A percentile compares a stretch with the other conserved stretches of the same genome.
Evolutionary conservation across 163 green algal genomes (phyloP).

Genomic region (Scenedesmus sp.): DNA sequence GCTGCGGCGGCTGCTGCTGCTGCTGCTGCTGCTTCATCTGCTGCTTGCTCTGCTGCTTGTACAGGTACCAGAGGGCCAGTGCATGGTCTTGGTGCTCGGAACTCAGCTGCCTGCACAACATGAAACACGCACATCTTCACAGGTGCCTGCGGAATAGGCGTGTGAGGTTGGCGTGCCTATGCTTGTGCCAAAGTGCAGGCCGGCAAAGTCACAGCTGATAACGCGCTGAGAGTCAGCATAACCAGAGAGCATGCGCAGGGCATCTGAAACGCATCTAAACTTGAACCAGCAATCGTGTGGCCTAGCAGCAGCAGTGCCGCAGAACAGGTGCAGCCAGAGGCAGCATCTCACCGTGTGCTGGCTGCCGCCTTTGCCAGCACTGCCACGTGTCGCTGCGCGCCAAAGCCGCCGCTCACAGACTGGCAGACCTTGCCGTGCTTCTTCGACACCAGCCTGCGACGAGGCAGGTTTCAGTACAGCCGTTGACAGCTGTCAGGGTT

Average conservation of each 20-base stretch:
- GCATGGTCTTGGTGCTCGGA: conserved; percentile 31
- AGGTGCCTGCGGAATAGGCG: too few species aligned
- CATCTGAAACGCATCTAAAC: too few species aligned
- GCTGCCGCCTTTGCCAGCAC: conserved; percentile 24
- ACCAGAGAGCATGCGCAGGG: too few species aligned
- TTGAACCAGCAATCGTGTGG: too few species aligned
- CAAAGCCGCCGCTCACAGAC: conserved; percentile 30
- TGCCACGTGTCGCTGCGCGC: conserved; percentile 13
- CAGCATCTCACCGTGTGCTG: background rate
- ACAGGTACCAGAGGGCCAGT: conserved; percentile 36
- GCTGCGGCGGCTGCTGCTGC: background rate
- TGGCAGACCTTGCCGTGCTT: background rate
- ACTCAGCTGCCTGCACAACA: background rate
- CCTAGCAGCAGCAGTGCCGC: too few species aligned
- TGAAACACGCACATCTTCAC: background rate
- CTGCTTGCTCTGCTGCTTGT: conserved; percentile 26
- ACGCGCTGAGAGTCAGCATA: too few species aligned
- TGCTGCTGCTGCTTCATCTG: conserved; percentile 32
- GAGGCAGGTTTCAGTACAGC: background rate
- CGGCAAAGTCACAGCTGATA: too few species aligned
- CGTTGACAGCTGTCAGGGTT: too few species aligned
- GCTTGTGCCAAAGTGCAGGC: background rate
- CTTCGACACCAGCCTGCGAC: background rate
- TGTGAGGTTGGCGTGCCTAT: too few species aligned
- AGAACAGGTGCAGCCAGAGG: too few species aligned